phyloP scores from a whole-genome alignment of 331 rosid species.

The Rosa hybrid region DNA sequence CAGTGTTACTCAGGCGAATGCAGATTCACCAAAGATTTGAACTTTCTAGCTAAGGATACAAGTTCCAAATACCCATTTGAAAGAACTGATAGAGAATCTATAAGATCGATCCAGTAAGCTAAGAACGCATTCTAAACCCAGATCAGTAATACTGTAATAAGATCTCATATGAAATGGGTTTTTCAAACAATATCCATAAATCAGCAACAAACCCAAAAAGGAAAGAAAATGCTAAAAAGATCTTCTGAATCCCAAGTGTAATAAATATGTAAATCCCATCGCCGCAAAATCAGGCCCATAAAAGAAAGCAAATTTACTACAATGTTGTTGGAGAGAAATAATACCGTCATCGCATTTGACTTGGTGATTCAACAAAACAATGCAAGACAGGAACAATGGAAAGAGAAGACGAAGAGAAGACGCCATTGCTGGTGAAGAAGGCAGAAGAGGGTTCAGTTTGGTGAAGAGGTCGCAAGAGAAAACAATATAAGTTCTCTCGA shows the following conservation, averaged over 20 bases:
- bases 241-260: conserved; percentile 7
- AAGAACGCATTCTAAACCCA: conserved; percentile 9
- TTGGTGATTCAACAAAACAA: conserved; percentile 47
- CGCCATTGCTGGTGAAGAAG: conserved; percentile 43
- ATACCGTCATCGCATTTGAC: conserved; percentile 58
- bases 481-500: background rate
- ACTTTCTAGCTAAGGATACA: conserved; percentile 5
- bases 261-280: background rate
- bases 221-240: background rate
- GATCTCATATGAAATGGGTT: conserved; percentile 27
- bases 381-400: conserved; percentile 50
- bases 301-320: background rate
- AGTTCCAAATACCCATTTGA: background rate
- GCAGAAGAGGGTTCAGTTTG: background rate
- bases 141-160: conserved; percentile 25
- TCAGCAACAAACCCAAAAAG: conserved; percentile 3
- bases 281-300: conserved; percentile 1
- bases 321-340: background rate
- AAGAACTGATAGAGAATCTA: conserved; percentile 22
- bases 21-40: background rate
- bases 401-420: conserved; percentile 35
- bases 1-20: background rate
- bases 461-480: background rate
- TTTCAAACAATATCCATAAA: background rate
- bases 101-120: conserved; percentile 32